A percentile compares a stretch with the other conserved stretches of the same genome.
phyloP scores from a whole-genome alignment of 352 stramenopile species.

The Phytopythium boreale region DNA sequence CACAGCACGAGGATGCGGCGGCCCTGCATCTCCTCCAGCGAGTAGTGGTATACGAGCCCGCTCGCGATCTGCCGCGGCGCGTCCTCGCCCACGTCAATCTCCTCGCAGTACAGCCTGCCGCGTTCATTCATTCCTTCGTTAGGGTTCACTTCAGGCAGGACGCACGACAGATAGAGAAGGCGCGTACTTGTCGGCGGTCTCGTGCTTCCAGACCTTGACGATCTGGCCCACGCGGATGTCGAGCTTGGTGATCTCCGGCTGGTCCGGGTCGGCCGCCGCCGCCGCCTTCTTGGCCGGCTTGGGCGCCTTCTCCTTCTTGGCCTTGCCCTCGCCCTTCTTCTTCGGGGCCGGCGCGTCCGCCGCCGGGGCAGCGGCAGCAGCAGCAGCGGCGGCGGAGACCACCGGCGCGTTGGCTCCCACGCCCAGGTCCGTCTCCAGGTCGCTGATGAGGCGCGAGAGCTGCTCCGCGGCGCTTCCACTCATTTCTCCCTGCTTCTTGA shows the following conservation, averaged over 20 bases:
- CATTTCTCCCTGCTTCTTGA: slow-evolving; percentile 19
- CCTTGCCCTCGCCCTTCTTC: slow-evolving; percentile 35
- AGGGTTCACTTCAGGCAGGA: no score
- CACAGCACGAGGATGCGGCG: slow-evolving; percentile 85
- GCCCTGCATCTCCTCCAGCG: slow-evolving; percentile 85
- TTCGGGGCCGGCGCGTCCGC: slow-evolving; percentile 10
- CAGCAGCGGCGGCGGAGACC: slow-evolving; percentile 4
- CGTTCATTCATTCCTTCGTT: no score
- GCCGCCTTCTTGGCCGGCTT: slow-evolving; percentile 55
- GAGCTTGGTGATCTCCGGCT: slow-evolving; percentile 89
- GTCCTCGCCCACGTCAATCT: slow-evolving; percentile 91
- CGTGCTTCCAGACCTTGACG: slow-evolving; percentile 91
- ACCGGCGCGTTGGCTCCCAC: slow-evolving; percentile 65
- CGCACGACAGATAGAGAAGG: no score
- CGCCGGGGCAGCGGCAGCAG: background rate
- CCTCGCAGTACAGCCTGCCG: slow-evolving; percentile 79
- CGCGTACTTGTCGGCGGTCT: slow-evolving; percentile 75
- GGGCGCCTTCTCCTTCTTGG: slow-evolving; percentile 31
- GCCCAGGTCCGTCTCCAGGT: slow-evolving; percentile 71
- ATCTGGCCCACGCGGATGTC: slow-evolving; percentile 92
- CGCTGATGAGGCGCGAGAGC: slow-evolving; percentile 63
- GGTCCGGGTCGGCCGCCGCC: slow-evolving; percentile 35
- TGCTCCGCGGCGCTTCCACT: slow-evolving; percentile 55
- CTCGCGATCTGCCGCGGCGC: slow-evolving; percentile 83
- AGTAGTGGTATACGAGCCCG: slow-evolving; percentile 85